These are phyloP conservation scores for Aspergillus udagawae DNA, from an alignment of 2,329 filamentous ascomycete genomes.

Conservation along the genomic window DNA sequence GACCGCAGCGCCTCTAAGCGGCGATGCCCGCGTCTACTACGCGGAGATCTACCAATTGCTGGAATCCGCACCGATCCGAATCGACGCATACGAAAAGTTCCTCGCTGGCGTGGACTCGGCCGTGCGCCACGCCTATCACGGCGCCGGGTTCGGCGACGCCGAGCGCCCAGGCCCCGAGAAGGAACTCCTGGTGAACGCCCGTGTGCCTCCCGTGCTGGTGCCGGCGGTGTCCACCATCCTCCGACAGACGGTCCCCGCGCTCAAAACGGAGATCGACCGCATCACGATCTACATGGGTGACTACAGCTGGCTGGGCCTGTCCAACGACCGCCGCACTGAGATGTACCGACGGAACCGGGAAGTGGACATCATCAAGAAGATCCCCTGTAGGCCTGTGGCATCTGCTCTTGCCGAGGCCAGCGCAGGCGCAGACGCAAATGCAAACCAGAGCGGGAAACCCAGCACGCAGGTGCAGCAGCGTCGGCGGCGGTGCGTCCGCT, in stretches of 20 bases:
- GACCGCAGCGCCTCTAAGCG: constrained; percentile 37
- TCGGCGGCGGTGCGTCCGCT: constrained; percentile 54
- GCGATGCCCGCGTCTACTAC: constrained; percentile 42
- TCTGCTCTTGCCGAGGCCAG: background rate
- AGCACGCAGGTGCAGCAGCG: constrained; percentile 7
- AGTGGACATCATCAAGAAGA: constrained; percentile 55
- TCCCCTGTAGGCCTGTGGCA: constrained; percentile 22
- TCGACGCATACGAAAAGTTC: constrained; percentile 60
- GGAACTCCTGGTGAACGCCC: constrained; percentile 50
- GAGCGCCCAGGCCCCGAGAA: constrained; percentile 50
- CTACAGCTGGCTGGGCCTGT: constrained; percentile 64
- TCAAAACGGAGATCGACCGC: constrained; percentile 60
- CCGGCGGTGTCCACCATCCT: constrained; percentile 48
- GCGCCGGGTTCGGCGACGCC: constrained; percentile 40
- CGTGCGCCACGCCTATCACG: constrained; percentile 56
- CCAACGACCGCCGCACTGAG: constrained; percentile 54
- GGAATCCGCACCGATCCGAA: constrained; percentile 53
- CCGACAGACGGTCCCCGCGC: constrained; percentile 48
- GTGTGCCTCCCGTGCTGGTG: constrained; percentile 49
- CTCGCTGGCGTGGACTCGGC: constrained; percentile 63
- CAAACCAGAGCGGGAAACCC: constrained; percentile 1
- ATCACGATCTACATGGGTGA: constrained; percentile 69
- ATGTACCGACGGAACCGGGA: constrained; percentile 60
- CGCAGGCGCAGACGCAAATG: background rate
- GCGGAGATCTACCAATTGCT: constrained; percentile 53